Evolutionary conservation across 2,329 filamentous ascomycete species (phyloP), one percentile per base, ranked within the genome.

Genomic region (Fusarium incarnatum): DNA sequence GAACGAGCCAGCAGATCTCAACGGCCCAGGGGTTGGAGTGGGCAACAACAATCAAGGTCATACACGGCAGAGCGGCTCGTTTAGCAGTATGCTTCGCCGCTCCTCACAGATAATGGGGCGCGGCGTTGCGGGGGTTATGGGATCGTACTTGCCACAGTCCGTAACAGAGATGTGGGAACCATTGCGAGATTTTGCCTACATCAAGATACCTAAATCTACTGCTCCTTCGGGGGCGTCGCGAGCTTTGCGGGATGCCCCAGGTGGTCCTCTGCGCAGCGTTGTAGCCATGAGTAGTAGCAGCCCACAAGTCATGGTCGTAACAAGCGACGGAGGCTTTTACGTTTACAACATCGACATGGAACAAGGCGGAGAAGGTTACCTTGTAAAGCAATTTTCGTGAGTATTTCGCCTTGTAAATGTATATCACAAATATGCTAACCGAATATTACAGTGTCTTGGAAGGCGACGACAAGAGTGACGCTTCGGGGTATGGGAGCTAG

Each of bases 141-240:
- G 94, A 7, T 94, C 93, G 1, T 99, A 99, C 78, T 84, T 99
- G 3, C 96, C 96, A 0, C 92, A 92, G 76, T 95, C 94, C 3
- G 94, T 99, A 7, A 95, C 95, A 2, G 95, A 98, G 81, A 98
- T 98, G 87, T 98, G 94, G 94, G 96, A 99, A 76, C 96, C 96
- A 1, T 85, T 92, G 64, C 89, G 96, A 57, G 96, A 99, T 80
- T 99, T 99, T 81, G 96, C 96, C 2, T 98, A 93, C 86, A 94
- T 98, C 77, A 97, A 96, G 79, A 88, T 99, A 49, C 95, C 95
- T 16, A 93, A 92, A 76, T 78, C 84, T 8, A 66, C 73, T 18
- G 58, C 67, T 6, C 60, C 75, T 7, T 64, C 59, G 8, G 46
- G 68, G 6, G 50, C 67, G 34, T 61, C 75, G 8, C 49, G 73